Evolutionary conservation across 176 grass and related monocot genomes (phyloP), one percentile per base, ranked within the genome.

Genomic region (Sorghum bicolor): DNA sequence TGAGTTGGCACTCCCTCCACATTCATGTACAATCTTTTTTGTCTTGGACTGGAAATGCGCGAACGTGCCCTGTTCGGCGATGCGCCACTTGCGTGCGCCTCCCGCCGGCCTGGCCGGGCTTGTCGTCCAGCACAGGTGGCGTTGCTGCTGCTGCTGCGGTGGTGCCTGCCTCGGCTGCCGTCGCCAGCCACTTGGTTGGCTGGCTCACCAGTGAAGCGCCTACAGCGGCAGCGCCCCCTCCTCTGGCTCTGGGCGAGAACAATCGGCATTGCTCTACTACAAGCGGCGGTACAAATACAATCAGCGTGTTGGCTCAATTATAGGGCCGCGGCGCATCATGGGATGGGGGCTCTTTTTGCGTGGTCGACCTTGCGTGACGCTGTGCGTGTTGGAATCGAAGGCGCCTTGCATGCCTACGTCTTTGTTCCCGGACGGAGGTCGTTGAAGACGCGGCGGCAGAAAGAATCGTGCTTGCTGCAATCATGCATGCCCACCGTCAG

Each of bases 61-160:
- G 3, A 16, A 16, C 44, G 13, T 45, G 43, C 44, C 13, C 2
- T 15, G 3, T 45, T 45, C 43, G 11, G 45, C 14, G 14, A 47
- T 47, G 45, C 45, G 45, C 45, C 45, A 47, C 47, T 19, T 50
- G 47, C 43, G 47, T 50, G 47, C 47, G 47, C 47, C 16, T 1
- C 34, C 34, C 11, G 7, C 10, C 39, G 58, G 37, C 58, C 16
- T 5, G 58, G 37, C 58, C 16, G 9, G 58, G 37, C 75, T 26
- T 39, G 75, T 61, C 33, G 53, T 40, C 76, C 76, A 26, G 58
- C 76, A 75, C 57, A 43, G 76, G 15, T 63, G 75, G 36, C 75
- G 37, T 1, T 32, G 3, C 31, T 32, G 31, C 31, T 3, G 31
- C 31, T 32, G 31, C 31, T 30, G 72, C 48, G 73, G 34, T 37